Evolutionary conservation across 148 eudicot genomes (phyloP).

Genomic region (Amaranthus palmeri): DNA sequence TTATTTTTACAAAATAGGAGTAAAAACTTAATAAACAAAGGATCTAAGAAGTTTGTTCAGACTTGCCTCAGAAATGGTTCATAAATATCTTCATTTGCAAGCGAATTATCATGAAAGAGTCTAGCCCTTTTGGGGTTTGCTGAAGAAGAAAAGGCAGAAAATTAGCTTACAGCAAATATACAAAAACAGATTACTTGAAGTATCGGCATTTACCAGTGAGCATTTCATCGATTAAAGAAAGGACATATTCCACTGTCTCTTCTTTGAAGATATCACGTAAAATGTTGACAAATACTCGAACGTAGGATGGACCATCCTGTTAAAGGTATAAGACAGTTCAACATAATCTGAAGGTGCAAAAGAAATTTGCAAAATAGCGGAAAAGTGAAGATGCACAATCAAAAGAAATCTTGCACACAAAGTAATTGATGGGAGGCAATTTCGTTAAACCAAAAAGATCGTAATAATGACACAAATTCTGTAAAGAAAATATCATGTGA

Average conservation of each 20-base stretch:
- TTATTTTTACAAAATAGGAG: background rate
- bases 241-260: conserved; percentile 95
- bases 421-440: background rate
- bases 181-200: conserved; percentile 5
- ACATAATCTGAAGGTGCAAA: conserved; percentile 14
- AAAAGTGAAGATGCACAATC: background rate
- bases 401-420: background rate
- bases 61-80: conserved; percentile 82
- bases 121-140: conserved; percentile 89
- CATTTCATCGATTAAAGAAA: conserved; percentile 88
- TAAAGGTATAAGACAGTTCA: conserved; percentile 16
- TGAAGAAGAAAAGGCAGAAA: conserved; percentile 30
- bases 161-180: conserved; percentile 12
- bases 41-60: background rate
- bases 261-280: conserved; percentile 88
- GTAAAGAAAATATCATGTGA: no score
- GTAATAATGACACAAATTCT: no score
- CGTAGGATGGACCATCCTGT: conserved; percentile 96
- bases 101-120: conserved; percentile 81
- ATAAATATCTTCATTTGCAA: conserved; percentile 77
- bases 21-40: background rate
- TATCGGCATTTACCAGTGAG: conserved; percentile 54
- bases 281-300: conserved; percentile 74
- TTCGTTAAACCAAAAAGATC: background rate
- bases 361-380: background rate